These are phyloP conservation scores for Rostrohypoxylon terebratum DNA, from an alignment of 495 filamentous ascomycete species.

Conservation along the genomic window DNA sequence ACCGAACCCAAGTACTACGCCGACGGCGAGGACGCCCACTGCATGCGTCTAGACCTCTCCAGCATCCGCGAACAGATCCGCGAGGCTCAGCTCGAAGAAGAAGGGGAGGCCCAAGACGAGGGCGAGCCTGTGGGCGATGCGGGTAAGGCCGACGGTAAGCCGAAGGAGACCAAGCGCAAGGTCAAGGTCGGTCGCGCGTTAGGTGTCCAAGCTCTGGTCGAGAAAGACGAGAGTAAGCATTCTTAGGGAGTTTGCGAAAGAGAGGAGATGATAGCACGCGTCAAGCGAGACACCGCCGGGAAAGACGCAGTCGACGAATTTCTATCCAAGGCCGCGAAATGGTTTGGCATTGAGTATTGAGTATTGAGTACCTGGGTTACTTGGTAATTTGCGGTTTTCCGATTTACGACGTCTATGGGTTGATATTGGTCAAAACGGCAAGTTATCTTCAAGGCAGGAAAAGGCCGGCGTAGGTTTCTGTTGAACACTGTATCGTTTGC, in stretches of 20 bases:
- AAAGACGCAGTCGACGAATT: background rate
- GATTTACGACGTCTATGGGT: background rate
- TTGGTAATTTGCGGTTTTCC: background rate
- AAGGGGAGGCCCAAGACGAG: conserved; percentile 57
- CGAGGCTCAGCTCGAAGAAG: conserved; percentile 51
- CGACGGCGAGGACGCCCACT: conserved; percentile 95
- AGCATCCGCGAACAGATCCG: conserved; percentile 66
- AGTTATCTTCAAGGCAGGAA: background rate
- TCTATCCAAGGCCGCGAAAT: background rate
- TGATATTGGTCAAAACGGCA: background rate
- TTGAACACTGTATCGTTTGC: background rate
- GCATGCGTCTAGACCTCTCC: conserved; percentile 87
- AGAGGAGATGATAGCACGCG: background rate
- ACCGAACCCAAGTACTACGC: conserved; percentile 96
- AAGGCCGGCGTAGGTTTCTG: background rate
- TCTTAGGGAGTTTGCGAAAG: conserved; percentile 31
- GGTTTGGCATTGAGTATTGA: background rate
- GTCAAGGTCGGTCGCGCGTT: conserved; percentile 85
- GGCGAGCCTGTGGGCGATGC: conserved; percentile 60
- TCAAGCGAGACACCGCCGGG: background rate
- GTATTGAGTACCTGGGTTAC: background rate
- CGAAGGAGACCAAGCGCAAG: conserved; percentile 60
- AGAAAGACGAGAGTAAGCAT: conserved; percentile 76
- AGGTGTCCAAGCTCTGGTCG: conserved; percentile 87
- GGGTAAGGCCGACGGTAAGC: conserved; percentile 52